Percentiles rank a stretch among this genome's conserved stretches.
Evolutionary conservation across 2,329 filamentous ascomycete species (phyloP).

Genomic region (Penicillium hesseltinei): DNA sequence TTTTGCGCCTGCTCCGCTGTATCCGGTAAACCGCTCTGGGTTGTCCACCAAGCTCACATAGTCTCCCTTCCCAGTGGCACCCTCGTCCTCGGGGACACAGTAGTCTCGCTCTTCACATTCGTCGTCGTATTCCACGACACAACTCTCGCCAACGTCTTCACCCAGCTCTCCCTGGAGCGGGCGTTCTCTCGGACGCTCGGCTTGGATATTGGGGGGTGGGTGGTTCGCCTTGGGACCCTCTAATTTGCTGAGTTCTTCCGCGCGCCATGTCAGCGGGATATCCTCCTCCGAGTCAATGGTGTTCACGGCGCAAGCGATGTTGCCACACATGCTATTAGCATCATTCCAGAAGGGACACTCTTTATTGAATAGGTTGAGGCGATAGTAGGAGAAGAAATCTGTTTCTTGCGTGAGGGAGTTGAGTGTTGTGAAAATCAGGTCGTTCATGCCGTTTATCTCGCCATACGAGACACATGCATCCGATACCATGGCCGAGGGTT

Average conservation of each 20-base stretch:
- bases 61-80: conserved; percentile 80
- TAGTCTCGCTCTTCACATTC: conserved; percentile 97
- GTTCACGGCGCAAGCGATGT: conserved; percentile 93
- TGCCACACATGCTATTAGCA: conserved; percentile 89
- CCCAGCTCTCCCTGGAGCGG: conserved; percentile 82
- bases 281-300: conserved; percentile 95
- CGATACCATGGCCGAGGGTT: conserved; percentile 81
- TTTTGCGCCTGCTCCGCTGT: conserved; percentile 76
- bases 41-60: conserved; percentile 94
- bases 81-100: conserved; percentile 93
- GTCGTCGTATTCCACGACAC: conserved; percentile 95
- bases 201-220: conserved; percentile 71
- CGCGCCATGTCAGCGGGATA: conserved; percentile 86
- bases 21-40: conserved; percentile 93
- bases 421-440: conserved; percentile 70
- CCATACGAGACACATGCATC: conserved; percentile 94
- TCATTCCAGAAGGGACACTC: conserved; percentile 96
- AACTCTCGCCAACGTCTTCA: conserved; percentile 86
- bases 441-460: conserved; percentile 81
- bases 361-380: conserved; percentile 91
- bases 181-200: conserved; percentile 63
- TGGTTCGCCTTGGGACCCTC: conserved; percentile 89
- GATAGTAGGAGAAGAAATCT: conserved; percentile 98
- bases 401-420: conserved; percentile 79
- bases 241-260: conserved; percentile 86